These are phyloP conservation scores for Blepharisma undulans DNA, from an alignment of 169 alveolate species.

Conservation along the genomic window DNA sequence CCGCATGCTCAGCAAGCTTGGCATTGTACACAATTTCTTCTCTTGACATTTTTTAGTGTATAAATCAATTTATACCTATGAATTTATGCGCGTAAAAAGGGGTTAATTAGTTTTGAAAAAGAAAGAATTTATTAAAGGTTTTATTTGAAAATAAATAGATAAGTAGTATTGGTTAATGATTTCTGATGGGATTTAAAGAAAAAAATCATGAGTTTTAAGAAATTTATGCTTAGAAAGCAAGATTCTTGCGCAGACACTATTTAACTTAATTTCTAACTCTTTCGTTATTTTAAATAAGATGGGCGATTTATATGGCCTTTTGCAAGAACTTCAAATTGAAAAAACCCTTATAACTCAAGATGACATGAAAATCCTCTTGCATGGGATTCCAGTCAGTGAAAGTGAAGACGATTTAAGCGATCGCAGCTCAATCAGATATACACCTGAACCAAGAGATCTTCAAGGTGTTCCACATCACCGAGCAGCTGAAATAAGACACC, in stretches of 20 bases:
- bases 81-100: no score
- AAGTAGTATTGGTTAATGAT: neutral
- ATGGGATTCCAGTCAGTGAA: slow-evolving; percentile 41
- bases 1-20: slow-evolving; percentile 99
- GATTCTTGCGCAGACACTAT: neutral
- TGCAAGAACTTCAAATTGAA: slow-evolving; percentile 7
- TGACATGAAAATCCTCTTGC: slow-evolving; percentile 23
- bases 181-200: neutral
- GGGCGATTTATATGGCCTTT: neutral
- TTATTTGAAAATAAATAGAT: neutral
- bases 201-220: neutral
- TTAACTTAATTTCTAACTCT: neutral
- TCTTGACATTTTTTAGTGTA: neutral
- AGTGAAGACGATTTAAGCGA: slow-evolving; percentile 41
- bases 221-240: neutral
- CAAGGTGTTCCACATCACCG: neutral
- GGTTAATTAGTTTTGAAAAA: neutral
- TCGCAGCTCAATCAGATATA: neutral
- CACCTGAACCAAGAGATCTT: slow-evolving; percentile 38
- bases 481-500: slow-evolving; percentile 9
- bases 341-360: slow-evolving; percentile 2
- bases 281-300: neutral
- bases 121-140: no score
- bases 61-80: neutral
- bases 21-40: slow-evolving; percentile 80